These are phyloP conservation scores for Thermochaetoides dissita DNA, from an alignment of 2,329 filamentous ascomycete species.

Conservation along the genomic window DNA sequence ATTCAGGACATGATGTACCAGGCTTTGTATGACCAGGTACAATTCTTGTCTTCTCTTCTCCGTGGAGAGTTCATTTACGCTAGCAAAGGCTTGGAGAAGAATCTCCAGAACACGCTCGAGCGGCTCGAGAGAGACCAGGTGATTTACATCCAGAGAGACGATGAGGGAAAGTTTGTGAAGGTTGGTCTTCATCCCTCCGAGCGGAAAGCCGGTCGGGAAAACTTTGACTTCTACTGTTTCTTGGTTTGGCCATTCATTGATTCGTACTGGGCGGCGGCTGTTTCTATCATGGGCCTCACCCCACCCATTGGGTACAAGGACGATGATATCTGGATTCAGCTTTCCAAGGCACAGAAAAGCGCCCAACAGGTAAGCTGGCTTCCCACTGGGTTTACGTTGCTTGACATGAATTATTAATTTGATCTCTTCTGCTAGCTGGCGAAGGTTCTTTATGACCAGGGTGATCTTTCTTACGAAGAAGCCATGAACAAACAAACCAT, in stretches of 20 bases:
- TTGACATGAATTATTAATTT: conserved; percentile 1
- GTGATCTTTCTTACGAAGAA: conserved; percentile 92
- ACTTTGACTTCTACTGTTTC: conserved; percentile 98
- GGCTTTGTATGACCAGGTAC: conserved; percentile 63
- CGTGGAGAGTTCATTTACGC: conserved; percentile 95
- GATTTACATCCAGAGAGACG: conserved; percentile 50
- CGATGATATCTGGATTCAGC: conserved; percentile 60
- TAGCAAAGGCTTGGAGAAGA: conserved; percentile 65
- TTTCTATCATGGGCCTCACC: conserved; percentile 74
- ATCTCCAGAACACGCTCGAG: conserved; percentile 65
- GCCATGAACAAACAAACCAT: conserved; percentile 96
- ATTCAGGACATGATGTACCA: conserved; percentile 66
- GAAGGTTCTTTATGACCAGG: conserved; percentile 94
- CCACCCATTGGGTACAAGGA: conserved; percentile 48
- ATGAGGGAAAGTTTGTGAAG: conserved; percentile 41
- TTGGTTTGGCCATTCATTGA: conserved; percentile 98
- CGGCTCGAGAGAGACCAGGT: conserved; percentile 69
- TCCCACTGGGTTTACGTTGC: not conserved
- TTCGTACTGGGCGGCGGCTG: conserved; percentile 78
- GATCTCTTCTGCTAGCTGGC: conserved; percentile 45
- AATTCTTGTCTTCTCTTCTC: conserved; percentile 87
- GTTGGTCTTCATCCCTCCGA: conserved; percentile 68
- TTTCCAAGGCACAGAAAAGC: conserved; percentile 63
- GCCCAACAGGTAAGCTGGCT: conserved; percentile 55
- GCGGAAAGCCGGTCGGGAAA: conserved; percentile 68